Evolutionary conservation across 2,329 filamentous ascomycete genomes (phyloP).

Genomic region (Cladobotryum protrusum): DNA sequence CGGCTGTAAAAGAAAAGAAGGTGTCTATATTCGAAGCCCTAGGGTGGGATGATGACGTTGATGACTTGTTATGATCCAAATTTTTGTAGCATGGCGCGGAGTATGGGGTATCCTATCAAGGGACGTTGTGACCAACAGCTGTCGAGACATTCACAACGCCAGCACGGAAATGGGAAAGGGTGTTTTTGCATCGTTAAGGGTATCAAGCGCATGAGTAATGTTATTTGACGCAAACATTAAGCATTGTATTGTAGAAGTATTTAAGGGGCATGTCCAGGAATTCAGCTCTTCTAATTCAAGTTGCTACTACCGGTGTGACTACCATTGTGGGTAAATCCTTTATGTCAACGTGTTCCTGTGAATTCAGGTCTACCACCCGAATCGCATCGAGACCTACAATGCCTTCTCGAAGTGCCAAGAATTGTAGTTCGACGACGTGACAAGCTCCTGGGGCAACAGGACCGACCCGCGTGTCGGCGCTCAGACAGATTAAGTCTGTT

Average conservation of each 20-base stretch:
- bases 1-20: constrained; percentile 20
- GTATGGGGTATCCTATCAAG: not conserved
- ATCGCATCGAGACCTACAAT: constrained; percentile 66
- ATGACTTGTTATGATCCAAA: constrained; percentile 35
- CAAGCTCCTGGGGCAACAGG: constrained; percentile 66
- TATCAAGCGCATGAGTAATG: not conserved
- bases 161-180: not conserved
- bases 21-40: constrained; percentile 48
- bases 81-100: not conserved
- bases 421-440: constrained; percentile 66
- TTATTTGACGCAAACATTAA: not conserved
- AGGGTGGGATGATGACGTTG: constrained; percentile 54
- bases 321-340: constrained; percentile 66
- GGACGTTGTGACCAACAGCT: too few species aligned
- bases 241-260: not conserved
- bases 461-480: constrained; percentile 66
- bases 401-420: constrained; percentile 61
- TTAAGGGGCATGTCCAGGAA: not conserved
- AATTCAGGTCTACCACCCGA: constrained; percentile 65
- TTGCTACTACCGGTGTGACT: constrained; percentile 33
- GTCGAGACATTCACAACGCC: not conserved
- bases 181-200: not conserved
- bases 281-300: constrained; percentile 12
- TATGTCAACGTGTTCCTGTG: constrained; percentile 72
- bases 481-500: constrained; percentile 67